A percentile compares a stretch with the other conserved stretches of the same genome.
Evolutionary conservation across 257 asterid genomes (phyloP).

Genomic region (Gynochthodes officinalis): DNA sequence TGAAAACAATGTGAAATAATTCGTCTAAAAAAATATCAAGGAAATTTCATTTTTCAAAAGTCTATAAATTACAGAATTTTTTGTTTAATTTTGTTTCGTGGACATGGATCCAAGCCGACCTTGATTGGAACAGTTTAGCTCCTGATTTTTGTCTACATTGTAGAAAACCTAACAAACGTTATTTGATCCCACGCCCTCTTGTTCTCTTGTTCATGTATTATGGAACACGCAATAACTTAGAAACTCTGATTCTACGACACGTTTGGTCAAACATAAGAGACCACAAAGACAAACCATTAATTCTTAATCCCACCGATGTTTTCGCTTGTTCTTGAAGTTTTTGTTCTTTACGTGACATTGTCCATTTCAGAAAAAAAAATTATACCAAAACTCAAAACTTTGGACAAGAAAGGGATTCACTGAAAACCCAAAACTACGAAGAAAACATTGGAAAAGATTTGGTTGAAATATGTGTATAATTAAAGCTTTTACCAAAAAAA

Average conservation of each 20-base stretch:
- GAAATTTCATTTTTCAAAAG: too few species aligned
- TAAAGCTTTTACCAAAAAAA: too few species aligned
- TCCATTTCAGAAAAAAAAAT: background rate
- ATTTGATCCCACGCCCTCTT: background rate
- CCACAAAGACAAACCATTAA: conserved; percentile 4
- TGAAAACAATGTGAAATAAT: too few species aligned
- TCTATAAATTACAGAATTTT: too few species aligned
- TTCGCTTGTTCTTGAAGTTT: background rate
- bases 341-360: background rate
- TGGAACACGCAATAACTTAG: background rate
- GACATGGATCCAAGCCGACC: background rate
- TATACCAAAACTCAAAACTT: background rate
- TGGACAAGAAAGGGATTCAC: background rate
- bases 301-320: too few species aligned
- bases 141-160: background rate
- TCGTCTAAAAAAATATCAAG: too few species aligned
- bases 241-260: background rate
- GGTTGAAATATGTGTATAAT: background rate
- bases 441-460: background rate
- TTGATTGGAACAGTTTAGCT: background rate
- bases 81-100: too few species aligned
- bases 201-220: conserved; percentile 5
- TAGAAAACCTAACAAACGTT: background rate
- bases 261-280: conserved; percentile 5
- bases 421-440: background rate